Percentiles rank a stretch among this genome's conserved stretches.
phyloP scores from a whole-genome alignment of 2,329 filamentous ascomycete species.

The Xylaria sp. region DNA sequence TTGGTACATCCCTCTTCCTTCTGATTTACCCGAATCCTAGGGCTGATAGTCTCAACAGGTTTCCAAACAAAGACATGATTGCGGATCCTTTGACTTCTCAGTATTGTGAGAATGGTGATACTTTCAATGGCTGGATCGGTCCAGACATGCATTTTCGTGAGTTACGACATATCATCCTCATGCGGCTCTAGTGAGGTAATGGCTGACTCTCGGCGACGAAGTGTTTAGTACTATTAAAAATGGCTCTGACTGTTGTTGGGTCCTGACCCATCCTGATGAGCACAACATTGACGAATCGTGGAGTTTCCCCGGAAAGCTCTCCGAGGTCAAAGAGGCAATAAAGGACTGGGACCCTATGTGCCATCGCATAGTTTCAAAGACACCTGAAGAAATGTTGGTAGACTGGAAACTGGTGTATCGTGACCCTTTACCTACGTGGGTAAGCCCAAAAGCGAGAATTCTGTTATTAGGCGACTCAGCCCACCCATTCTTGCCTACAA shows the following conservation, averaged over 20 bases:
- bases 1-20: conserved; percentile 52
- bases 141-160: conserved; percentile 63
- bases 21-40: background rate
- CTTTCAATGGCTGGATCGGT: conserved; percentile 69
- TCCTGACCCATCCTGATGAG: conserved; percentile 65
- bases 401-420: conserved; percentile 65
- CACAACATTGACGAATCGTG: conserved; percentile 66
- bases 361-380: conserved; percentile 57
- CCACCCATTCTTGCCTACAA: conserved; percentile 62
- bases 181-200: background rate
- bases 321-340: conserved; percentile 62
- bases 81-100: conserved; percentile 62
- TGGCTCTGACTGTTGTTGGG: conserved; percentile 68
- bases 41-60: conserved; percentile 48
- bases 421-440: conserved; percentile 62
- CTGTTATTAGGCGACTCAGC: conserved; percentile 61
- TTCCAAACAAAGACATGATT: conserved; percentile 62
- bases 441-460: conserved; percentile 57
- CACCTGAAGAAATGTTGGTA: conserved; percentile 54
- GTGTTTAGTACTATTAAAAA: conserved; percentile 67
- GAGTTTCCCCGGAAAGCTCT: conserved; percentile 63
- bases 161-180: background rate
- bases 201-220: conserved; percentile 5
- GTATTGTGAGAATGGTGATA: conserved; percentile 67
- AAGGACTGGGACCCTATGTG: conserved; percentile 64